Percentiles rank a stretch among this genome's conserved stretches.
Conservation (phyloP, 331 rosid species). For the Quercus tomentella region DNA sequence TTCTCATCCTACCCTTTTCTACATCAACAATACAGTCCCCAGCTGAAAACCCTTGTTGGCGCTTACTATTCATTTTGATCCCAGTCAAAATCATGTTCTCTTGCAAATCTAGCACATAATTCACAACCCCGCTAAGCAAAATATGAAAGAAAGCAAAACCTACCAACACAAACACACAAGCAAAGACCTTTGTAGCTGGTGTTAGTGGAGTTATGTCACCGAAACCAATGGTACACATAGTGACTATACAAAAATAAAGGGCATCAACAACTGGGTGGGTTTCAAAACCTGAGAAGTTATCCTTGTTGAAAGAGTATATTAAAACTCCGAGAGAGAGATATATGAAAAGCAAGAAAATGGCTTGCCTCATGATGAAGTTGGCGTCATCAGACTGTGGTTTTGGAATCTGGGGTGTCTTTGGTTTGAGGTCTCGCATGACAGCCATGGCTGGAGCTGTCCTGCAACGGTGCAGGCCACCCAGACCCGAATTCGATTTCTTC, state of each 20-base stretch:
- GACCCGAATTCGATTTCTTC: slow-evolving; percentile 19
- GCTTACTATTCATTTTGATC: slow-evolving; percentile 29
- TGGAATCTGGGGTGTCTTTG: slow-evolving; percentile 29
- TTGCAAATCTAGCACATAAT: slow-evolving; percentile 69
- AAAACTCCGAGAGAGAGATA: slow-evolving; percentile 62
- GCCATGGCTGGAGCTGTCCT: slow-evolving; percentile 80
- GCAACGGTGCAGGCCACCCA: slow-evolving; percentile 44
- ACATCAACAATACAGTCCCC: slow-evolving; percentile 65
- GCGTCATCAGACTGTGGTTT: slow-evolving; percentile 40
- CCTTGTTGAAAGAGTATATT: slow-evolving; percentile 61
- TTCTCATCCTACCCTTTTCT: slow-evolving; percentile 88
- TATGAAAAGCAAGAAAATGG: slow-evolving; percentile 38
- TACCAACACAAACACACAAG: slow-evolving; percentile 69
- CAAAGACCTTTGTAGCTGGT: slow-evolving; percentile 50
- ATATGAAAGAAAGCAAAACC: slow-evolving; percentile 81
- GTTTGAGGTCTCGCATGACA: slow-evolving; percentile 32
- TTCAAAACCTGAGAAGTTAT: slow-evolving; percentile 56
- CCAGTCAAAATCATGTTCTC: slow-evolving; percentile 57
- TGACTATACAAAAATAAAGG: slow-evolving; percentile 73
- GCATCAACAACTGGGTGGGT: slow-evolving; percentile 78
- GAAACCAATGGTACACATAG: slow-evolving; percentile 87
- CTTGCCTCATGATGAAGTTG: slow-evolving; percentile 58
- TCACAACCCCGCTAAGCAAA: slow-evolving; percentile 69
- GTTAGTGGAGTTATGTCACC: slow-evolving; percentile 76
- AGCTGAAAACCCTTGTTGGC: slow-evolving; percentile 42